These are phyloP conservation scores for Przewalskia tangutica DNA, from an alignment of 257 asterid genomes.

Conservation along the genomic window DNA sequence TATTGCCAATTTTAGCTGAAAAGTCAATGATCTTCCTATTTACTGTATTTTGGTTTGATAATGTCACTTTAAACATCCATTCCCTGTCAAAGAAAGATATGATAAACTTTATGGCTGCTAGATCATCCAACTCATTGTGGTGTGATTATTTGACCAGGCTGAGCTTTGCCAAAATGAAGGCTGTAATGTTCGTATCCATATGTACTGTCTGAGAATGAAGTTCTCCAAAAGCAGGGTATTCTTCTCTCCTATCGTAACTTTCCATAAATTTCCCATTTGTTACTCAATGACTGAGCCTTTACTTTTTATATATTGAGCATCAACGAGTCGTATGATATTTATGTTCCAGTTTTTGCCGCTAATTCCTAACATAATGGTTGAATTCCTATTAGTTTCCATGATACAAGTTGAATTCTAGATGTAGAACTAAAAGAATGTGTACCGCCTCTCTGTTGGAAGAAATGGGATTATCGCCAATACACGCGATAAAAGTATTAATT, in stretches of 20 bases:
- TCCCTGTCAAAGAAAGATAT: neutral
- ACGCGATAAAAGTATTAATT: neutral
- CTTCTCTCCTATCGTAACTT: neutral
- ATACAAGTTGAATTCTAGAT: neutral
- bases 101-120: neutral
- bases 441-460: neutral
- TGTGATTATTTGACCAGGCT: constrained; percentile 38
- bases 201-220: constrained; percentile 58
- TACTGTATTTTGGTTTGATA: constrained; percentile 2
- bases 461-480: neutral
- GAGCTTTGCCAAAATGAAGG: constrained; percentile 53
- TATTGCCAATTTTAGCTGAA: neutral
- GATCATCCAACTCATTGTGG: constrained; percentile 4
- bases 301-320: neutral
- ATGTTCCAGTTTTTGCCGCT: neutral
- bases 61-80: neutral
- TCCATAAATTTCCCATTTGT: neutral
- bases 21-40: neutral
- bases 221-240: constrained; percentile 58
- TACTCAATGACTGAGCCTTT: neutral
- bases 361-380: neutral
- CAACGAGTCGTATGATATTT: no score
- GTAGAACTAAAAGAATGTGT: neutral
- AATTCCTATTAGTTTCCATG: neutral
- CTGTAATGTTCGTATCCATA: constrained; percentile 66